phyloP scores from a whole-genome alignment of 257 asterid genomes.

The Nicotiana attenuata region DNA sequence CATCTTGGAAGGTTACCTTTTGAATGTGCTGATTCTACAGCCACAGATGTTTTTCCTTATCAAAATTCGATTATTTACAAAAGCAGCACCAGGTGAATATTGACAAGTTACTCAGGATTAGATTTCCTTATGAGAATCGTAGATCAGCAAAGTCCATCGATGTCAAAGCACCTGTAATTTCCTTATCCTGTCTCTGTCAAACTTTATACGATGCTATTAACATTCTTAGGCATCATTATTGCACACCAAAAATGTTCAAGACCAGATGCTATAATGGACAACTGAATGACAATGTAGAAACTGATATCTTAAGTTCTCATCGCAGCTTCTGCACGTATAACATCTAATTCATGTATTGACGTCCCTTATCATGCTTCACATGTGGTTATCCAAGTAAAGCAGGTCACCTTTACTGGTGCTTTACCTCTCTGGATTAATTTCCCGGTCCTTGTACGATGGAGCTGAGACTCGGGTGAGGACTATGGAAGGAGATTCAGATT shows the following conservation, averaged over 20 bases:
- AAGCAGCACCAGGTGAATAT: background rate
- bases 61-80: background rate
- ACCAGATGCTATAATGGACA: background rate
- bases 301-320: background rate
- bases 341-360: background rate
- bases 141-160: background rate
- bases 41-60: background rate
- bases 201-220: background rate
- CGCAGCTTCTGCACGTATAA: background rate
- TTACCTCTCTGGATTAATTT: background rate
- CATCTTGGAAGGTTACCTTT: background rate
- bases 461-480: too few relatives aligned
- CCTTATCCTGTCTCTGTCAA: background rate
- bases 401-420: background rate
- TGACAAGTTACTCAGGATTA: background rate
- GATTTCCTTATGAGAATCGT: background rate
- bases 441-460: too few relatives aligned
- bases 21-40: background rate
- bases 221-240: background rate
- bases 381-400: background rate
- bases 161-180: background rate
- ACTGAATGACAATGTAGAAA: background rate
- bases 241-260: background rate
- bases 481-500: too few relatives aligned
- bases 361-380: background rate